Evolutionary conservation across 768 basidiomycete genomes (phyloP).

Genomic region (Boletus rubropictus): DNA sequence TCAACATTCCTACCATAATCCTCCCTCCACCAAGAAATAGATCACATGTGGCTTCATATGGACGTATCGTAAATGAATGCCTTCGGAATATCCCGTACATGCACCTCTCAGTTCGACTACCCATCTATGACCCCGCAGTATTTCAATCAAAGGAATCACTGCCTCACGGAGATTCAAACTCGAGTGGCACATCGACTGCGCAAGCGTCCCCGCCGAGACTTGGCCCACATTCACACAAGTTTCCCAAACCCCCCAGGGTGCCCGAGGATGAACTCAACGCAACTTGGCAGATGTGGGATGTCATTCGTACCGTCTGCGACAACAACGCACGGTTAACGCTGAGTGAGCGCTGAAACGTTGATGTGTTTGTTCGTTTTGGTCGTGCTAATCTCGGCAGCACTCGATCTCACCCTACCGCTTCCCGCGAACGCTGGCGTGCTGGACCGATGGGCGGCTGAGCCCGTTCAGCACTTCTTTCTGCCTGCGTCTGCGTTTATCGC

Average conservation of each 20-base stretch:
- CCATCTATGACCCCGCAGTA: constrained; percentile 70
- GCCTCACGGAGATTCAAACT: constrained; percentile 25
- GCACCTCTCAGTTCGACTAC: constrained; percentile 76
- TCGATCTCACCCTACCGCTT: constrained; percentile 86
- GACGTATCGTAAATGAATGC: constrained; percentile 79
- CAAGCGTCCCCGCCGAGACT: constrained; percentile 20
- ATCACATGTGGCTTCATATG: constrained; percentile 84
- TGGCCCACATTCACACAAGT: constrained; percentile 22
- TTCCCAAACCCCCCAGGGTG: constrained; percentile 29
- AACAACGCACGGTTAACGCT: constrained; percentile 70
- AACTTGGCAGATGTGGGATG: constrained; percentile 99
- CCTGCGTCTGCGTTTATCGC: constrained; percentile 91
- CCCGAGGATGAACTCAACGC: constrained; percentile 57
- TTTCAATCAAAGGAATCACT: constrained; percentile 38
- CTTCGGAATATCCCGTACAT: constrained; percentile 65
- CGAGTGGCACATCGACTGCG: constrained; percentile 21
- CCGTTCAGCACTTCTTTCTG: constrained; percentile 81
- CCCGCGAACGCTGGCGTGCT: constrained; percentile 73
- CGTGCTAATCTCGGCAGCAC: constrained; percentile 46
- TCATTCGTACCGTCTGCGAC: constrained; percentile 83
- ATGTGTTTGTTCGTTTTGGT: background rate
- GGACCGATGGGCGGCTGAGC: constrained; percentile 88
- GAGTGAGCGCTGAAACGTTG: too few species aligned
- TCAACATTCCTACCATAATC: constrained; percentile 79
- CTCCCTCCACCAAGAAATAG: constrained; percentile 86